Base-by-base conservation (phyloP, 768 basidiomycete genomes). In the Lenzites betulinus region DNA sequence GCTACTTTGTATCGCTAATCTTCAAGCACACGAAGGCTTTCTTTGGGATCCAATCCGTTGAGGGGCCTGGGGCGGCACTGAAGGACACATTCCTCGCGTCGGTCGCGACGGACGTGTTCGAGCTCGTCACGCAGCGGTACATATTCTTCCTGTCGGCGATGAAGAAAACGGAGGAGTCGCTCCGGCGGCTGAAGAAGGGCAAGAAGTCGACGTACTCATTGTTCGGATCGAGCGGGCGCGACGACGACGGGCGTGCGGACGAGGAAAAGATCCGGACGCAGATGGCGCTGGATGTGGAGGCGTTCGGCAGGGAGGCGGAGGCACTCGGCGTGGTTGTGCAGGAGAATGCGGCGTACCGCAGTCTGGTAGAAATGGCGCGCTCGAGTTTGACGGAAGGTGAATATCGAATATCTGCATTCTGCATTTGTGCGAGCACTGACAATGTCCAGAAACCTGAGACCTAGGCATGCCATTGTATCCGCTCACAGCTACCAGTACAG, bases 141-240 rank as follows among this genome's bases (percentile, higher is more conserved):
- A 85, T 89, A 13, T 81, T 82, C 57, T 89, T 92, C 69, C 79
- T 98, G 23, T 79, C 86, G 11, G 83, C 85, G 0, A 93, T 95
- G 83, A 91, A 87, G 73, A 96, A 96, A 78, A 93, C 93, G 8
- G 94, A 98, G 64, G 94, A 95, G 69, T 89, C 92, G 12, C 76
- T 98, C 25, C 81, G 89, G 39, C 83, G 91, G 38, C 80, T 96
- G 66, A 94, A 95, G 70, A 96, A 92, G 72, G 89, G 90, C 44
- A 93, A 92, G 68, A 92, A 89, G 65, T 77, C 79, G 0, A 79
- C 86, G 0, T 90, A 93, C 72, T 92, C 92, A 3, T 78, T 97
- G 25, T 97, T 98, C 67, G 83, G 90, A 28, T 71, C 71, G 44
- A 65, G 76, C 15, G 72, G 76, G 26, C 83, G 78, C 51, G 83